A percentile compares a stretch with the other conserved stretches of the same genome.
Evolutionary conservation across 139 green algal genomes (phyloP).

Genomic region (Coelastrella sp.): DNA sequence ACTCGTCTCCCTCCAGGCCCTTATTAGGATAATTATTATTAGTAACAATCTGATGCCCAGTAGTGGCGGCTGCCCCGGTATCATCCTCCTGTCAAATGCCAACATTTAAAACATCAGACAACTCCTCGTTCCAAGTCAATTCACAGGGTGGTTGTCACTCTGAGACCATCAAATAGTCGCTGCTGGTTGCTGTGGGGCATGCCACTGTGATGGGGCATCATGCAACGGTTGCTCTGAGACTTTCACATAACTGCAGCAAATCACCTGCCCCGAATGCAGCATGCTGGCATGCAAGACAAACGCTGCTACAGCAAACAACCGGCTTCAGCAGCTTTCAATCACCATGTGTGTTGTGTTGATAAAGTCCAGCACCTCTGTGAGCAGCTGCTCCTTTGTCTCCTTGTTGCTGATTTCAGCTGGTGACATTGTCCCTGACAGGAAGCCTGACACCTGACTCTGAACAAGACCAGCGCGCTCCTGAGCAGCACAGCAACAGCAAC

Average conservation of each 20-base stretch:
- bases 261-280: neutral
- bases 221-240: too few relatives aligned
- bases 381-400: slow-evolving; percentile 42
- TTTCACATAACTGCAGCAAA: neutral
- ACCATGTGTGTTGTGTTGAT: neutral
- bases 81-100: too few relatives aligned
- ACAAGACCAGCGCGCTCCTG: slow-evolving; percentile 27
- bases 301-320: neutral
- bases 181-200: too few relatives aligned
- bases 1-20: too few relatives aligned
- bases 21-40: too few relatives aligned
- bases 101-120: too few relatives aligned
- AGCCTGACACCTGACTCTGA: slow-evolving; percentile 14
- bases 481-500: neutral
- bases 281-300: neutral
- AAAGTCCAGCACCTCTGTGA: slow-evolving; percentile 48
- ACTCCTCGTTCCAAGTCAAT: too few relatives aligned
- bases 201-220: too few relatives aligned
- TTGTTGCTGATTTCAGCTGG: slow-evolving; percentile 3
- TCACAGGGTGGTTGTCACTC: too few relatives aligned
- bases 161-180: too few relatives aligned
- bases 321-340: neutral
- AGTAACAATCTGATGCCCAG: too few relatives aligned
- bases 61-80: too few relatives aligned
- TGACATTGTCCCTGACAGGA: slow-evolving; percentile 47